Evolutionary conservation across 768 basidiomycete genomes (phyloP), one percentile per base, ranked within the genome.

Genomic region (Filobasidium wieringae): DNA sequence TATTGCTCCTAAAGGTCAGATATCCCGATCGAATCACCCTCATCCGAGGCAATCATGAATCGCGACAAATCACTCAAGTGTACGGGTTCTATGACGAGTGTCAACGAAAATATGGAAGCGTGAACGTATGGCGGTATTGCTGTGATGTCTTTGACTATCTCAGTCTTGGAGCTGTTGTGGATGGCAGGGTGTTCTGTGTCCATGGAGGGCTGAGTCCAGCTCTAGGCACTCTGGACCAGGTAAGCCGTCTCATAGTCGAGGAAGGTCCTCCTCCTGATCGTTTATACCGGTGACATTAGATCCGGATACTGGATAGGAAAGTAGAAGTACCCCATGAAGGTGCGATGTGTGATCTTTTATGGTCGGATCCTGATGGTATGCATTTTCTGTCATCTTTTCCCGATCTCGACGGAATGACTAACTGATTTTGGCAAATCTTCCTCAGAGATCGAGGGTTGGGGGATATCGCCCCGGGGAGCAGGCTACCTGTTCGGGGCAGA

Each of bases 261-360:
- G n/a, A n/a, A n/a, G n/a, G n/a, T n/a, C n/a, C n/a, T 17, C 17
- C 19, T 1, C 17, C 12, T 32, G 7, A 37, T 9, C 36, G 33
- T 14, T 39, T 2, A 12, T 27, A 29, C 27, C 17, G 14, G 34
- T 30, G 14, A 30, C 17, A 14, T n/a, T 64, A 79, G 91, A 96
- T 97, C 65, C 86, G 93, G 51, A 80, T 84, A 34, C 93, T 97
- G 66, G 92, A 96, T 77, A 77, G 93, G 32, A 91, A 92, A 73
- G 90, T 93, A 73, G 93, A 97, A 71, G 93, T 97, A 24, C 93
- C 93, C 27, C 93, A 97, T 72, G 93, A 97, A 70, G 93, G 93
- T 12, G 84, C 91, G 7, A 96, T 97, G 93, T 97, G 93, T 69
- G 93, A 97, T 75, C 78, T 97, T 1, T 78, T 97, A n/a, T 97